phyloP scores from a whole-genome alignment of 176 grass and related monocot species.

The Oryza rufipogon region DNA sequence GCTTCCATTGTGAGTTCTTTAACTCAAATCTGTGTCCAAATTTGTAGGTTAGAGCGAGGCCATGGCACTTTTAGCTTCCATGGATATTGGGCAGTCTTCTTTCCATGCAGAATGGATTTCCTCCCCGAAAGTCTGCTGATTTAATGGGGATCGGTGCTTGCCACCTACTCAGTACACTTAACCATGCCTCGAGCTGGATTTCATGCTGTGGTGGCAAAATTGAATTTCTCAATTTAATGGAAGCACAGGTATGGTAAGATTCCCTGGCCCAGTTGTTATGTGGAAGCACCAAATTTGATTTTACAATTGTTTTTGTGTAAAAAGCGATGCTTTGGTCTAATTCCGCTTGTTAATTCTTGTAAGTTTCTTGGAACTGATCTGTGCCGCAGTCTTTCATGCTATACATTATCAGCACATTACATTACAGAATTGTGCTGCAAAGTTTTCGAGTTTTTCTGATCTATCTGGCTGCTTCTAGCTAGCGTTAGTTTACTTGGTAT shows the following conservation, averaged over 20 bases:
- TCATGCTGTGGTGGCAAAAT: constrained; percentile 4
- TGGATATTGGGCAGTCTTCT: constrained; percentile 20
- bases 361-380: neutral
- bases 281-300: neutral
- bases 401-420: neutral
- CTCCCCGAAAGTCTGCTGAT: neutral
- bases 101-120: constrained; percentile 1
- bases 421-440: neutral
- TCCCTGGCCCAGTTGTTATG: constrained; percentile 1
- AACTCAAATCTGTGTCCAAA: neutral
- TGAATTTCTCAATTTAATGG: constrained; percentile 7
- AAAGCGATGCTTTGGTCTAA: neutral
- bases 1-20: constrained; percentile 34
- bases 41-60: constrained; percentile 10
- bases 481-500: neutral
- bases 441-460: constrained; percentile 3
- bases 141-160: constrained; percentile 42
- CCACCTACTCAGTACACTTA: constrained; percentile 48
- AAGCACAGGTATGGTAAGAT: neutral
- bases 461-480: neutral
- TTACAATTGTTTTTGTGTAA: neutral
- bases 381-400: neutral
- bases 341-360: neutral
- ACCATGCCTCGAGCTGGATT: constrained; percentile 32
- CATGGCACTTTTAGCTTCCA: neutral